Base-by-base conservation (phyloP, 306 rosid species). In the Corylus americana region DNA sequence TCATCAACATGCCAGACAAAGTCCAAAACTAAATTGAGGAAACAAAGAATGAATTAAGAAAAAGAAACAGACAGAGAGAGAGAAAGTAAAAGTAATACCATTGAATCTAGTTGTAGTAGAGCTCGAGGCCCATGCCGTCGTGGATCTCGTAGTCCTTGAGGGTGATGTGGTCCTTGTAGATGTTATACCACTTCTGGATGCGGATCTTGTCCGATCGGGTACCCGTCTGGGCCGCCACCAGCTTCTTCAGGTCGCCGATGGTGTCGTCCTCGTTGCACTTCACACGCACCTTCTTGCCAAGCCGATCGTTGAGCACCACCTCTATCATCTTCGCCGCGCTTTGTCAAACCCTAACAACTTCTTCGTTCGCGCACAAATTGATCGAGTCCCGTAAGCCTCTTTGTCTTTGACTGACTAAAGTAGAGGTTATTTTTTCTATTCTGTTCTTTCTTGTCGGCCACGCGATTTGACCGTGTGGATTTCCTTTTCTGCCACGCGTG, bases 91-190 rank as follows among this genome's bases (percentile, higher is more conserved):
- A 74, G 48, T 22, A 7, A 4, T 10, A 74, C 75, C 76, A 16
- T 39, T 0, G 48, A 20, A 20, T 18, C 62, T 64, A 91, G 79
- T 93, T 91, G 92, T 93, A 93, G 86, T 94, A 94, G 86, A 92
- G 97, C 81, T 94, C 97, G 67, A 94, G 98, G 77, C 98, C 98
- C 98, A 90, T 94, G 88, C 98, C 98, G 35, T 94, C 94, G 74
- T 94, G 97, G 74, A 94, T 87, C 84, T 94, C 98, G 70, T 92
- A 94, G 85, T 94, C 98, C 79, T 68, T 85, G 76, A 94, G 98
- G 78, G 98, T 92, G 87, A 92, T 92, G 77, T 94, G 98, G 73
- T 92, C 92, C 88, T 90, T 92, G 84, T 92, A 92, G 82, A 92
- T 91, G 77, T 84, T 90, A 77, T 90, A 92, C 97, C 95, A 90